Evolutionary conservation across 164 flowering plant genomes (phyloP).

Genomic region (Echeveria elegans): DNA sequence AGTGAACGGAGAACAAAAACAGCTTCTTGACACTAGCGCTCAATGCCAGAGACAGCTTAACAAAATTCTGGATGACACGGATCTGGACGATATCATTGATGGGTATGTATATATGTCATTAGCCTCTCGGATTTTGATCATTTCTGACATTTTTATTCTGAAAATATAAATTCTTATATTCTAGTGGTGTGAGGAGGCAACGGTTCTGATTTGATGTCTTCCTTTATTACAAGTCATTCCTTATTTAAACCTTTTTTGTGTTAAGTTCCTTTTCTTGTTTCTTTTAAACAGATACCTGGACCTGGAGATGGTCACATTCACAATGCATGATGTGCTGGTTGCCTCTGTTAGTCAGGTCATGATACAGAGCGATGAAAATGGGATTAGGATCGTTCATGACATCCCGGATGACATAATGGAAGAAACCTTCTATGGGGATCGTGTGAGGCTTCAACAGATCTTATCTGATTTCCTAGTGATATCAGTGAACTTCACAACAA

Average conservation of each 20-base stretch:
- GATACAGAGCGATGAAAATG: conserved; percentile 58
- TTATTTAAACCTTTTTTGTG: too few relatives aligned
- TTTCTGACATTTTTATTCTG: too few relatives aligned
- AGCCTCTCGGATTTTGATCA: too few relatives aligned
- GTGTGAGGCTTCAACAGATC: conserved; percentile 86
- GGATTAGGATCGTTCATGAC: conserved; percentile 41
- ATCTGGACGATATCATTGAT: conserved; percentile 76
- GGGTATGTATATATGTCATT: too few relatives aligned
- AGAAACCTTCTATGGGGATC: conserved; percentile 72
- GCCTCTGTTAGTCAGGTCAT: conserved; percentile 81
- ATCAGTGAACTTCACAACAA: conserved; percentile 55
- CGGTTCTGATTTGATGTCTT: too few relatives aligned
- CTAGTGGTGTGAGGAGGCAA: too few relatives aligned
- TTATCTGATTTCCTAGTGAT: conserved; percentile 64
- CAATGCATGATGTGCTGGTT: conserved; percentile 54
- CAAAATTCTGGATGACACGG: conserved; percentile 78
- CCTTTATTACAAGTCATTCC: too few relatives aligned
- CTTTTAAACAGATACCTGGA: conserved; percentile 52
- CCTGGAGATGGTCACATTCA: conserved; percentile 82
- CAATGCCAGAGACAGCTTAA: conserved; percentile 81
- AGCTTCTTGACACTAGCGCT: conserved; percentile 52
- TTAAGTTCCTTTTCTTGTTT: neutral
- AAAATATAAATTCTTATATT: too few relatives aligned
- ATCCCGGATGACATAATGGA: conserved; percentile 31
- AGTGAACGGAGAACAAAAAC: conserved; percentile 58